Evolutionary conservation across 176 grass and related monocot species (phyloP), one percentile per base, ranked within the genome.

Genomic region (Bonia amplexicaulis): DNA sequence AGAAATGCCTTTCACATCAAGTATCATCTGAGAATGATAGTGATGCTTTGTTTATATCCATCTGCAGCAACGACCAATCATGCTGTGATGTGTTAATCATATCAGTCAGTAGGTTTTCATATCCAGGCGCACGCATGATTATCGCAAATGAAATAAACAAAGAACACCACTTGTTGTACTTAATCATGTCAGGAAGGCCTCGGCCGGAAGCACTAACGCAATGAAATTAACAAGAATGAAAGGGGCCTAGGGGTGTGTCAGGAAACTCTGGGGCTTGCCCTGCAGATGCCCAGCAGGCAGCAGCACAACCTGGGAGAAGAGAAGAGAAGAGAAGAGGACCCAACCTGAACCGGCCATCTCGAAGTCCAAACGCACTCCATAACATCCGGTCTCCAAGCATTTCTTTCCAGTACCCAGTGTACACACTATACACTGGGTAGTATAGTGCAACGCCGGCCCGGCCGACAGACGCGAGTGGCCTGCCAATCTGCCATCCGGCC

Each of bases 201-300:
- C 77, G 5, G 12, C 26, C 12, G 25, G 25, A 31, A 35, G 76
- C 20, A 71, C 17, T 27, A 64, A 68, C 31, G 48, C 61, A 14
- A 60, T 52, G 55, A 44, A 60, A 27, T 27, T 2, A 9, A 26
- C 71, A 51, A 27, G 26, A 49, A 52, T 1, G 48, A 6, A 20
- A 74, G 26, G 15, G 19, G 11, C 47, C 61, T 64, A 7, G 61
- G 13, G 26, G 13, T 64, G 14, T 31, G 37, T 17, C 45, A 78
- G 20, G 48, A 42, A 77, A 86, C 61, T 65, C 72, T 15, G 70
- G 52, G 16, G 22, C n/a, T 9, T 85, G 70, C 47, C 77, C 46
- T 53, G 76, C 44, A 37, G 53, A 37, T 53, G 69, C 51, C 20
- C 55, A 45, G 9, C 59, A 68, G 6, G 58, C 80, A 11, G 80